These are phyloP conservation scores for Coffea eugenioides DNA, from an alignment of 257 asterid species.

Conservation along the genomic window DNA sequence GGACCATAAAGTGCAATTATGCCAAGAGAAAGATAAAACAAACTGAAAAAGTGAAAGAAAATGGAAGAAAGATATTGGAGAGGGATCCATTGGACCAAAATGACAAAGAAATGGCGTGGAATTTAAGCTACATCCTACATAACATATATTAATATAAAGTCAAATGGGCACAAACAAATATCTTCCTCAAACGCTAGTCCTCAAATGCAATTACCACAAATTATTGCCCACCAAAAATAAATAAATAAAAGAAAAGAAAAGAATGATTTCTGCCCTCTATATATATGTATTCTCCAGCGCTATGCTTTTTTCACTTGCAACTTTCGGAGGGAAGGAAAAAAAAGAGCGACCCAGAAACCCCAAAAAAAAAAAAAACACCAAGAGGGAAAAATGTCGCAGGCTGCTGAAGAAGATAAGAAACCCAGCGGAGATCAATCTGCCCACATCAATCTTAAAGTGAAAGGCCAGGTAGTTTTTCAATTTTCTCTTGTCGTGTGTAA, in stretches of 20 bases:
- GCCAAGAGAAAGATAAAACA: not conserved
- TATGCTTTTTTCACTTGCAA: not conserved
- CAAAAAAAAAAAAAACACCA: not conserved
- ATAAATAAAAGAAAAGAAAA: not conserved
- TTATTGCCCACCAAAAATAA: not conserved
- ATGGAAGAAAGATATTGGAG: not conserved
- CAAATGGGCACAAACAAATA: not conserved
- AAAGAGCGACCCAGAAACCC: not conserved
- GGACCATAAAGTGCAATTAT: not conserved
- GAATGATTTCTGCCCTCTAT: not conserved
- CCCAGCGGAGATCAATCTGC: conserved; percentile 38
- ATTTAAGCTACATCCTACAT: not conserved
- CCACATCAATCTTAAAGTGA: conserved; percentile 47
- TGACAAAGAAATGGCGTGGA: not conserved
- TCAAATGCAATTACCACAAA: not conserved
- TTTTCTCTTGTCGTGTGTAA: not conserved
- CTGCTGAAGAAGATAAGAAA: conserved; percentile 41
- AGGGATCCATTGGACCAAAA: not conserved
- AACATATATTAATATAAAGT: not conserved
- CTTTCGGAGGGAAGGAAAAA: no score
- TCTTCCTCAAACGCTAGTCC: not conserved
- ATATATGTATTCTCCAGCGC: not conserved
- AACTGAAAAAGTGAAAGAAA: not conserved
- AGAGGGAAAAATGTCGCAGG: conserved; percentile 29
- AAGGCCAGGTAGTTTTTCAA: conserved; percentile 31